Conservation (phyloP, 2,329 filamentous ascomycete genomes). For the Leptographium flavum region DNA sequence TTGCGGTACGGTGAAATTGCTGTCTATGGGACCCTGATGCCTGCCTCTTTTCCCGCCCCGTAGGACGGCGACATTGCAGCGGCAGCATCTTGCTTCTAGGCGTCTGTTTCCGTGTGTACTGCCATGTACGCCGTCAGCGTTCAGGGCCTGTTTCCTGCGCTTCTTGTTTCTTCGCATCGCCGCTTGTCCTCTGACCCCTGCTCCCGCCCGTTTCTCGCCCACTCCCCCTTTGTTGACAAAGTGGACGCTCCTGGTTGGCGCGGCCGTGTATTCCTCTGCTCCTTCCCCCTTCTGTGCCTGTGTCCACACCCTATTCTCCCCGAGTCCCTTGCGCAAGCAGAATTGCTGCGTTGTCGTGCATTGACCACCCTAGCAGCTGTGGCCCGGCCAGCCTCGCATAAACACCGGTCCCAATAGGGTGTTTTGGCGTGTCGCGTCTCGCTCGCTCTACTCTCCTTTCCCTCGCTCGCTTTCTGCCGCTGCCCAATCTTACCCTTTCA, state of each 20-base stretch:
- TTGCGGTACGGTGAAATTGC: constrained; percentile 5
- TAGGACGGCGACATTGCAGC: too few relatives aligned
- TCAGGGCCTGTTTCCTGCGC: too few relatives aligned
- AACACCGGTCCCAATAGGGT: constrained; percentile 6
- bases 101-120: neutral
- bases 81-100: neutral
- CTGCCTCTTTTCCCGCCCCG: neutral
- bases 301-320: neutral
- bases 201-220: neutral
- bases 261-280: neutral
- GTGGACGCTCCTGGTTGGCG: neutral
- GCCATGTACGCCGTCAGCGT: too few relatives aligned
- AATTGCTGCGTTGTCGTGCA: neutral
- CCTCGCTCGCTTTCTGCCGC: neutral
- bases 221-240: neutral
- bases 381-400: constrained; percentile 9
- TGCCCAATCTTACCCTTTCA: neutral
- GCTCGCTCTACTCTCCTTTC: constrained; percentile 1
- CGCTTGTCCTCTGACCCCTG: neutral
- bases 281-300: neutral
- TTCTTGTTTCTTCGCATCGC: neutral
- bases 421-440: constrained; percentile 9
- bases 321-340: neutral
- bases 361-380: constrained; percentile 1
- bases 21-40: neutral